Evolutionary conservation across 805 yeast genomes (phyloP), one percentile per base, ranked within the genome.

Genomic region (Wickerhamomyces chaumierensis): DNA sequence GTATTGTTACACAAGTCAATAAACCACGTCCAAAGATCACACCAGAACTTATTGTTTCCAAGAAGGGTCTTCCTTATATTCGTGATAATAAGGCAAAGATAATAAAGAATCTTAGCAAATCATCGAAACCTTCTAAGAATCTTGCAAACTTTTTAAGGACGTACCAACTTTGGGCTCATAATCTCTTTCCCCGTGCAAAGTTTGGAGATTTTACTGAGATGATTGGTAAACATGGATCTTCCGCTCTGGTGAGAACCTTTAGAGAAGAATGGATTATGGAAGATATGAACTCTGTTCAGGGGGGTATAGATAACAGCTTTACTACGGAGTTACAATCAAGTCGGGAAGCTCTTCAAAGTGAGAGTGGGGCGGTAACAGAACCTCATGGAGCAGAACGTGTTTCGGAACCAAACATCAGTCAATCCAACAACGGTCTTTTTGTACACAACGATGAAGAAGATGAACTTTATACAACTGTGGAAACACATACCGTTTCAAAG

Each of bases 161-260:
- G 29, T 82, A 80, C 54, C 86, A 81, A 56, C 49, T 77, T 27
- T 82, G 90, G 88, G 86, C 81, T 1, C 90, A 82, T 55, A 63
- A 69, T 18, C 49, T 86, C 31, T 85, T 71, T 52, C 94, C 96
- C 4, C 82, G 81, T 60, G 85, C 92, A 14, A 78, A 73, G 44
- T 83, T 87, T 46, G 63, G 65, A 35, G 94, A 84, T 55, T 78
- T 87, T 49, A 25, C 29, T 25, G n/a, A 25, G 4, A 9, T 25
- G 7, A 14, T 25, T 5, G 4, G 5, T 5, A 25, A 25, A 13
- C 29, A 25, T 13, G 29, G 29, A 4, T 25, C 29, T 11, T 8
- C 29, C 12, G 14, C 7, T 8, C 5, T 13, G n/a, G 29, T 25
- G 9, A 25, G 12, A 25, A 25, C 5, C 4, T 25, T 25, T 14